phyloP scores from a whole-genome alignment of 306 rosid genomes.

The Canavalia ensiformis region DNA sequence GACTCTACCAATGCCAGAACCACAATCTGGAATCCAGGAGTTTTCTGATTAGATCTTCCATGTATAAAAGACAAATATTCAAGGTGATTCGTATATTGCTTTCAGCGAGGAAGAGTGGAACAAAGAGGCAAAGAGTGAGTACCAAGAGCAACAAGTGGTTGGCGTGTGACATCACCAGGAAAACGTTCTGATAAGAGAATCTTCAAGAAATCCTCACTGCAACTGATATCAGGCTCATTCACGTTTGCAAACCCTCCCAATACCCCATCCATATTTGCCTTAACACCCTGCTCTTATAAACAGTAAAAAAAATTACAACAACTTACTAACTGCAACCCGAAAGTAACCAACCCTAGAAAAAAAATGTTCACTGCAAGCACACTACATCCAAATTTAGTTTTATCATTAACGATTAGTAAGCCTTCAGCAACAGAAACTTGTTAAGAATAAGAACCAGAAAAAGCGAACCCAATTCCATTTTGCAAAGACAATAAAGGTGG shows the following conservation, averaged over 20 bases:
- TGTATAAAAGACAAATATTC: slow-evolving; percentile 3
- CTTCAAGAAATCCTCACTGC: slow-evolving; percentile 84
- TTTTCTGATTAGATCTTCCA: slow-evolving; percentile 31
- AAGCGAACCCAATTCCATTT: neutral
- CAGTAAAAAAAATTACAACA: slow-evolving; percentile 5
- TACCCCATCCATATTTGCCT: slow-evolving; percentile 89
- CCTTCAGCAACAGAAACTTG: neutral
- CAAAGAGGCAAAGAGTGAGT: slow-evolving; percentile 16
- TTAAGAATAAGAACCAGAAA: neutral
- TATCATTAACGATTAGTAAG: neutral
- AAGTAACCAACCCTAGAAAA: neutral
- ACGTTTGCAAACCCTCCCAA: slow-evolving; percentile 85
- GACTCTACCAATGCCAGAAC: slow-evolving; percentile 97
- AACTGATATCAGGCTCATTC: slow-evolving; percentile 72
- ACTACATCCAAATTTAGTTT: neutral
- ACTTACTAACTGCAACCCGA: slow-evolving; percentile 1
- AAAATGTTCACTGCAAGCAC: neutral
- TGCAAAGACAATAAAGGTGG: neutral
- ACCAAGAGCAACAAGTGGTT: slow-evolving; percentile 88
- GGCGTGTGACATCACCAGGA: slow-evolving; percentile 51
- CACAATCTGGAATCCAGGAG: slow-evolving; percentile 78
- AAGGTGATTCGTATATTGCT: neutral
- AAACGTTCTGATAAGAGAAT: slow-evolving; percentile 68
- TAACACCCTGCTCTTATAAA: slow-evolving; percentile 68
- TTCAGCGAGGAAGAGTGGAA: neutral